phyloP scores from a whole-genome alignment of 306 rosid species.

The Nissolia schottii region DNA sequence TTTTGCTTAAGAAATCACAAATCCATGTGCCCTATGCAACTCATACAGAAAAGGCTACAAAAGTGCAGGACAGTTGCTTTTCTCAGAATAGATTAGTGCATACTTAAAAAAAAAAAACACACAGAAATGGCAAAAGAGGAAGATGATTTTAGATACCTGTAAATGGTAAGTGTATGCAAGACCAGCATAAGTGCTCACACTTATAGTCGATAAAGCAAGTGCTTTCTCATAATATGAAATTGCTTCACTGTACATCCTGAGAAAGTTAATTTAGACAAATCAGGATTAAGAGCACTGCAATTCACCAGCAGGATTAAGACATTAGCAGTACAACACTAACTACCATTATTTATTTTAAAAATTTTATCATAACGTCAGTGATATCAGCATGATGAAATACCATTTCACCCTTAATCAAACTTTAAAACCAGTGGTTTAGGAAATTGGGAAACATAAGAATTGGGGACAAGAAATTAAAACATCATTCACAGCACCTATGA shows the following conservation, averaged over 20 bases:
- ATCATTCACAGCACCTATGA: neutral
- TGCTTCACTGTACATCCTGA: constrained; percentile 78
- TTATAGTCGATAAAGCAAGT: constrained; percentile 74
- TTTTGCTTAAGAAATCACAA: neutral
- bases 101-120: neutral
- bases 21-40: neutral
- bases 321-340: neutral
- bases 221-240: constrained; percentile 86
- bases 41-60: neutral
- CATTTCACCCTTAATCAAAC: neutral
- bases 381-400: neutral
- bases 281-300: constrained; percentile 15
- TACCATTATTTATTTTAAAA: neutral
- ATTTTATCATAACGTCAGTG: neutral
- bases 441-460: neutral
- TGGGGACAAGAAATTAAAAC: neutral
- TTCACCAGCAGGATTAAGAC: neutral
- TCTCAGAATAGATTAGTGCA: neutral
- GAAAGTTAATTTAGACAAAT: constrained; percentile 15
- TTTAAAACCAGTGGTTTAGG: neutral
- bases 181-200: constrained; percentile 93
- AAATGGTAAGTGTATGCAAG: constrained; percentile 94
- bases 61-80: neutral
- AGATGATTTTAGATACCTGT: constrained; percentile 47
- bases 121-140: neutral